Base-by-base conservation (phyloP, 1,139 yeast genomes). In the Diutina catenulata region DNA sequence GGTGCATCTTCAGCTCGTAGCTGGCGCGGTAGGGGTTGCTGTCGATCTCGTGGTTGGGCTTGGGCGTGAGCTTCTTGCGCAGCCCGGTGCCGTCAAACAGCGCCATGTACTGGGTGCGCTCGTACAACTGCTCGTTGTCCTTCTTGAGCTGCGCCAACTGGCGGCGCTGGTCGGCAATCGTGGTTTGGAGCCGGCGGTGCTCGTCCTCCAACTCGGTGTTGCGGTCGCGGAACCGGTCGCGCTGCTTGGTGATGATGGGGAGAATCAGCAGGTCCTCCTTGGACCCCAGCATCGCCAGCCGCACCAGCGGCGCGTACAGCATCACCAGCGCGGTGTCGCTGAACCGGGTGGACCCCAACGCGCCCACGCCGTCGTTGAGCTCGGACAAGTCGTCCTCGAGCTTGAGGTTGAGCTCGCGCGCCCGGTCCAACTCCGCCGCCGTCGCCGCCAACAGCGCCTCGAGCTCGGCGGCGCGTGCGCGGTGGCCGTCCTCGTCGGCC, bases 181-280 rank as follows among this genome's bases (percentile, higher is more conserved):
- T 64, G 21, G 60, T 56, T 42, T 68, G 66, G 45, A 72, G 76
- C 47, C 74, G 74, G 51, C 83, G 76, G 36, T 79, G 53, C 48
- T 86, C 94, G 40, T 81, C 82, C 53, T 91, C 97, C 38, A 91
- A 66, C 51, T 86, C 95, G 40, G 71, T 73, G 49, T 81, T 86
- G 41, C 88, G 70, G 23, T 75, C 73, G 48, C 94, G 75, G 64
- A 88, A 87, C 45, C 97, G 66, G 55, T 91, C 97, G 55, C 98
- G 74, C 59, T 91, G 98, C 50, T 91, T 88, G 18, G 96, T 87
- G 24, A 91, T 76, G 39, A 91, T 86, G 1, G 95, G 94, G 36
- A 91, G 60, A 31, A 91, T 79, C 0, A 86, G 70, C 5, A 64
- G 53, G 22, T 45, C 47, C 5, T 43, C 46, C 6, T 25, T 14